phyloP scores from a whole-genome alignment of 176 grass and related monocot genomes.

The Phoenix roebelenii region DNA sequence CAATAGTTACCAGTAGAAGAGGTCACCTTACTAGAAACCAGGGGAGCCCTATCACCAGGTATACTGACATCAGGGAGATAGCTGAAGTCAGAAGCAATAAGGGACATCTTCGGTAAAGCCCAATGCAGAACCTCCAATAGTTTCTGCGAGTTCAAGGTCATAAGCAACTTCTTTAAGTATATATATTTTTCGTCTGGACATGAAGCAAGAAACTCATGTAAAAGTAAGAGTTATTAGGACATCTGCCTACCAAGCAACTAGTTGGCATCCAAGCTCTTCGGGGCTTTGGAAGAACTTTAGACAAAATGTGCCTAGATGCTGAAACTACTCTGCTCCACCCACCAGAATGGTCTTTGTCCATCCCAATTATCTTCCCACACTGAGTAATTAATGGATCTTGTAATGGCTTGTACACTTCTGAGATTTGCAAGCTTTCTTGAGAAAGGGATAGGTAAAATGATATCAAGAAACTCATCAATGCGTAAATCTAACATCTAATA shows the following conservation, averaged over 20 bases:
- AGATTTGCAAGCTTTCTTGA: constrained; percentile 68
- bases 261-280: constrained; percentile 93
- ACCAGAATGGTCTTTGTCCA: constrained; percentile 42
- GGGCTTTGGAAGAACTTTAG: constrained; percentile 73
- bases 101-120: constrained; percentile 81
- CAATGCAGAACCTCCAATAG: constrained; percentile 81
- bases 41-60: constrained; percentile 80
- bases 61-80: constrained; percentile 96
- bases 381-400: constrained; percentile 77
- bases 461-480: too few relatives aligned
- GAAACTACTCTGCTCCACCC: constrained; percentile 36
- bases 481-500: too few relatives aligned
- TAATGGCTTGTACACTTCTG: constrained; percentile 81
- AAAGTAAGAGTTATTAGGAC: neutral
- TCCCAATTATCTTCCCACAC: constrained; percentile 53
- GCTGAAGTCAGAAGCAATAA: constrained; percentile 93
- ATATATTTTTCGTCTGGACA: too few relatives aligned
- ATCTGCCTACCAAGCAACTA: constrained; percentile 69
- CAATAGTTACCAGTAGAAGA: neutral
- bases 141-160: constrained; percentile 40
- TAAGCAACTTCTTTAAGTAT: neutral
- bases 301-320: constrained; percentile 53
- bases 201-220: constrained; percentile 3
- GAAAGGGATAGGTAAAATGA: constrained; percentile 25
- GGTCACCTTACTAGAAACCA: constrained; percentile 77